These are phyloP conservation scores for Protomyces pachydermus DNA, from an alignment of 1,139 yeast species.

Conservation along the genomic window DNA sequence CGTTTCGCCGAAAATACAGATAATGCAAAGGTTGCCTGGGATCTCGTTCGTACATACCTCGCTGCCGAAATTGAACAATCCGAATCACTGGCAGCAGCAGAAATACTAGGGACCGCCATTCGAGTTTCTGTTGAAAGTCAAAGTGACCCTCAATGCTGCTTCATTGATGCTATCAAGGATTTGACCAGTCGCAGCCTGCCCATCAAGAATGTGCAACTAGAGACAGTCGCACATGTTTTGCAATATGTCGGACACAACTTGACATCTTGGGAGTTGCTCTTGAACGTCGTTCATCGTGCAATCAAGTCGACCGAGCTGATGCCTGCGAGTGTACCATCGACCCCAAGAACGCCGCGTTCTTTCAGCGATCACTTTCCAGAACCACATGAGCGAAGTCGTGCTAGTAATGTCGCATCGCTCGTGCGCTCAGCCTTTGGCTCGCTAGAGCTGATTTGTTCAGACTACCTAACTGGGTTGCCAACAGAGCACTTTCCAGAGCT, in stretches of 20 bases:
- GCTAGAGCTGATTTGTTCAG: slow-evolving; percentile 26
- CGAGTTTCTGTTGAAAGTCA: neutral
- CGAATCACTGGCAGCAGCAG: slow-evolving; percentile 8
- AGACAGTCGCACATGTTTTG: slow-evolving; percentile 4
- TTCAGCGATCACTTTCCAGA: neutral
- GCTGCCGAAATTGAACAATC: neutral
- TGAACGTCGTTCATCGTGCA: neutral
- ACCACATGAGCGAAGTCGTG: neutral
- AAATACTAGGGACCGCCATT: slow-evolving; percentile 1
- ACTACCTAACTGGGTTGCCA: slow-evolving; percentile 5
- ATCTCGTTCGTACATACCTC: neutral
- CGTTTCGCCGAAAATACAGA: neutral
- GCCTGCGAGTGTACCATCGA: neutral
- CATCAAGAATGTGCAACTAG: neutral
- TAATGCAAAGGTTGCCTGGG: slow-evolving; percentile 1
- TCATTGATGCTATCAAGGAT: slow-evolving; percentile 6
- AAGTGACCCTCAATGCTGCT: slow-evolving; percentile 5
- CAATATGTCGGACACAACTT: slow-evolving; percentile 10
- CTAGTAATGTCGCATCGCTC: neutral
- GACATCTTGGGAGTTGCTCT: slow-evolving; percentile 9
- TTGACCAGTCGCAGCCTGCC: neutral
- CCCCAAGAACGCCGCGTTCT: neutral
- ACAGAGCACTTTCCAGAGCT: slow-evolving; percentile 2
- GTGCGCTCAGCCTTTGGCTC: slow-evolving; percentile 25
- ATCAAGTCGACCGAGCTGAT: neutral